Conservation (phyloP, 2,329 filamentous ascomycete species). For the Colletotrichum musicola region DNA sequence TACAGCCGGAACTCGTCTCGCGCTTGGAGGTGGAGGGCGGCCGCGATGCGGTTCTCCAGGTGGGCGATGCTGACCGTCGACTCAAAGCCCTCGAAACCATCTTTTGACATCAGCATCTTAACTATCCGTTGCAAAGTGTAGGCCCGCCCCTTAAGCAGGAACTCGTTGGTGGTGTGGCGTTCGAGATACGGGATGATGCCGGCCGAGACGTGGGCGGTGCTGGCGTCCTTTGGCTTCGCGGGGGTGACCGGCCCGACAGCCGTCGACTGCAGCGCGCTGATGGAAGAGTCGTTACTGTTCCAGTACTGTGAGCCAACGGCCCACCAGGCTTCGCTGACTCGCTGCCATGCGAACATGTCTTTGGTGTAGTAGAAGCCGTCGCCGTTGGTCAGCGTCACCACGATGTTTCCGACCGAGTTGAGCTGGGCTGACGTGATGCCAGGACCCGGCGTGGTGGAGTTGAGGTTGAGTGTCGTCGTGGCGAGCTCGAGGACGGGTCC, state of each 20-base stretch:
- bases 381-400: constrained; percentile 93
- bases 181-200: constrained; percentile 95
- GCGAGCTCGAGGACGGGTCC: constrained; percentile 91
- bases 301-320: constrained; percentile 98
- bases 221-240: constrained; percentile 58
- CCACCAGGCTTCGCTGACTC: constrained; percentile 98
- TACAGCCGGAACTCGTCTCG: constrained; percentile 95
- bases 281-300: constrained; percentile 95
- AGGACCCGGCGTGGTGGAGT: constrained; percentile 80
- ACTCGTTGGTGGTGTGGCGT: constrained; percentile 93
- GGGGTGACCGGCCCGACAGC: constrained; percentile 71
- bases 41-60: constrained; percentile 93
- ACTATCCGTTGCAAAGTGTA: constrained; percentile 93
- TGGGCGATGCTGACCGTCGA: constrained; percentile 93
- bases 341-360: constrained; percentile 90
- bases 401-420: constrained; percentile 86
- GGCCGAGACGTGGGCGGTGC: constrained; percentile 77
- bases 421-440: constrained; percentile 91
- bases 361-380: constrained; percentile 93
- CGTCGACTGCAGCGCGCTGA: constrained; percentile 82
- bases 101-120: constrained; percentile 87
- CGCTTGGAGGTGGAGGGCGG: constrained; percentile 84
- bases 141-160: constrained; percentile 89
- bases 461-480: constrained; percentile 80
- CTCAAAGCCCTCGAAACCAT: constrained; percentile 94